These are phyloP conservation scores for Tetraselmis chui DNA, from an alignment of 139 green algal genomes.

Conservation along the genomic window DNA sequence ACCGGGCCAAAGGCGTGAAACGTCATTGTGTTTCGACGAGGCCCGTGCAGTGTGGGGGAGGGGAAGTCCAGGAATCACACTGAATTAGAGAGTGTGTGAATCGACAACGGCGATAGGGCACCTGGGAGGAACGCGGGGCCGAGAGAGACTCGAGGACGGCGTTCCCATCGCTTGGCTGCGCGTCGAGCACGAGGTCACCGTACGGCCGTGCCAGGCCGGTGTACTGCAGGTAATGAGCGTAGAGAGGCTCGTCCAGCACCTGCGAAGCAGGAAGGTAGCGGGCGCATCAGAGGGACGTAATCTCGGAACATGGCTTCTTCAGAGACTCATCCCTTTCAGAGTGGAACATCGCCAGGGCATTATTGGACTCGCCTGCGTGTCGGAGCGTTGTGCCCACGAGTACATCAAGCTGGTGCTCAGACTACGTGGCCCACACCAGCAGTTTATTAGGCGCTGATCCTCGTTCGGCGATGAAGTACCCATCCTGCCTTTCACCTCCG, in stretches of 20 bases:
- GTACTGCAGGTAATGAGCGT: slow-evolving; percentile 42
- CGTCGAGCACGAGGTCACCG: slow-evolving; percentile 9
- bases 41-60: too few species aligned
- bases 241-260: slow-evolving; percentile 57
- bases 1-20: neutral
- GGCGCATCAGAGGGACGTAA: too few species aligned
- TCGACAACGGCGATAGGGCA: neutral
- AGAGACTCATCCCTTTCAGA: slow-evolving; percentile 19
- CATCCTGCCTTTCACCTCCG: too few species aligned
- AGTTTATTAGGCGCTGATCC: too few species aligned
- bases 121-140: too few species aligned
- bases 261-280: too few species aligned
- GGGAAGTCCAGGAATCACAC: too few species aligned
- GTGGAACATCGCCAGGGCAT: too few species aligned
- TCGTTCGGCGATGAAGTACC: too few species aligned
- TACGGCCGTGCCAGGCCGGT: slow-evolving; percentile 33
- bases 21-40: neutral
- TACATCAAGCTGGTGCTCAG: slow-evolving; percentile 31
- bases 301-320: slow-evolving; percentile 38
- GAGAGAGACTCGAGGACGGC: neutral
- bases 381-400: slow-evolving; percentile 21
- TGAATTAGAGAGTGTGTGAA: too few species aligned
- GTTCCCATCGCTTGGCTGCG: neutral
- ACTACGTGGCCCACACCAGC: slow-evolving; percentile 42
- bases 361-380: slow-evolving; percentile 29